These are phyloP conservation scores for Paralagenidium karlingii DNA, from an alignment of 352 stramenopile genomes.

Conservation along the genomic window DNA sequence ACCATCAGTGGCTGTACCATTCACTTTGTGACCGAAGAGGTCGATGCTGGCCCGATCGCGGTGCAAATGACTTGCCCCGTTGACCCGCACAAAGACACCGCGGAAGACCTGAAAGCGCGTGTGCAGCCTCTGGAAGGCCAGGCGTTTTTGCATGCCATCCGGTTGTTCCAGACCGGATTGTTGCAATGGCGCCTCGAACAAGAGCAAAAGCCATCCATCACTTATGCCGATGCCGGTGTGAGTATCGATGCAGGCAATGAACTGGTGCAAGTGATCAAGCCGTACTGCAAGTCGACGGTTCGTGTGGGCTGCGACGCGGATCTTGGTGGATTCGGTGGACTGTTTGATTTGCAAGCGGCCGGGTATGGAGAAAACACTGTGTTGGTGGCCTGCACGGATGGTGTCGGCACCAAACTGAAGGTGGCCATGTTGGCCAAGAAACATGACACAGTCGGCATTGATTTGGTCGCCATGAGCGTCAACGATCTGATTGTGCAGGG, in stretches of 20 bases:
- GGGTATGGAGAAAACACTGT: slow-evolving; percentile 96
- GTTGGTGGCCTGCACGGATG: slow-evolving; percentile 96
- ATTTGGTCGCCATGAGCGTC: slow-evolving; percentile 99
- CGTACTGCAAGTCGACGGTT: slow-evolving; percentile 94
- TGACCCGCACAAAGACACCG: slow-evolving; percentile 79
- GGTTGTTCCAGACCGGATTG: slow-evolving; percentile 57
- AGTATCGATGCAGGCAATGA: slow-evolving; percentile 96
- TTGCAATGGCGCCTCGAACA: slow-evolving; percentile 18
- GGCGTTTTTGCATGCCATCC: slow-evolving; percentile 84
- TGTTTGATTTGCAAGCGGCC: slow-evolving; percentile 95
- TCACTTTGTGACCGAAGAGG: slow-evolving; percentile 95
- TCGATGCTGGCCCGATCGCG: slow-evolving; percentile 97
- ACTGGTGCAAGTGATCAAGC: slow-evolving; percentile 97
- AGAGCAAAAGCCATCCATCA: slow-evolving; percentile 83
- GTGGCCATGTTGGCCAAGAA: slow-evolving; percentile 80
- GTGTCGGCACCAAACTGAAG: slow-evolving; percentile 97
- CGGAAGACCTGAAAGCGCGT: slow-evolving; percentile 93
- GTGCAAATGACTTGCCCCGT: slow-evolving; percentile 93
- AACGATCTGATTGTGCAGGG: slow-evolving; percentile 99
- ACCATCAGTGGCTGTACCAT: slow-evolving; percentile 96
- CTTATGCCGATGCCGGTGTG: slow-evolving; percentile 96
- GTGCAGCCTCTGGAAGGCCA: slow-evolving; percentile 95
- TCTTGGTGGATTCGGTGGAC: slow-evolving; percentile 94
- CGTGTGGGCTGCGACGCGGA: slow-evolving; percentile 93
- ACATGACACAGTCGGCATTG: slow-evolving; percentile 95